Evolutionary conservation across 1,284 basidiomycete species (phyloP).

Genomic region (Cutaneotrichosporon sp.): DNA sequence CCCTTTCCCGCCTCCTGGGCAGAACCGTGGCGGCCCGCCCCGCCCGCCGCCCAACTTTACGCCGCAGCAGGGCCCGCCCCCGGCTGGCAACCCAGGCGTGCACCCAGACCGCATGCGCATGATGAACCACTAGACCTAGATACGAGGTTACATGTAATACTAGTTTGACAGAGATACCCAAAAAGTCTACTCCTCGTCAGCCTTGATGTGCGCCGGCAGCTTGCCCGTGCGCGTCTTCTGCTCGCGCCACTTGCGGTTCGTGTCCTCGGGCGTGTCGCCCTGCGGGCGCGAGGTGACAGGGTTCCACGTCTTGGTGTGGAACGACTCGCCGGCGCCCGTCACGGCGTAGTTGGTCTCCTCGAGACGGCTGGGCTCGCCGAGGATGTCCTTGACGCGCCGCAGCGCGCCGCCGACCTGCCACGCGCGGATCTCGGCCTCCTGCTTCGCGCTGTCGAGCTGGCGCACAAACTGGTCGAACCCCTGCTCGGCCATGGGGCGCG

Average conservation of each 20-base stretch:
- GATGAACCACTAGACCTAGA: constrained; percentile 58
- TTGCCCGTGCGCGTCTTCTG: constrained; percentile 20
- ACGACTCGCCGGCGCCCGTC: constrained; percentile 70
- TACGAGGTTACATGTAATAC: constrained; percentile 15
- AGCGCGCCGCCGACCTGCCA: constrained; percentile 60
- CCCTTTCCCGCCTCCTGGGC: constrained; percentile 31
- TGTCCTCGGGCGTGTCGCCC: constrained; percentile 67
- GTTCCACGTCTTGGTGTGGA: constrained; percentile 64
- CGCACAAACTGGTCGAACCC: constrained; percentile 43
- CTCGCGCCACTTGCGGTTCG: constrained; percentile 74
- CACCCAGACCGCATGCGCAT: constrained; percentile 85
- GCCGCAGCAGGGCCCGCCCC: constrained; percentile 27
- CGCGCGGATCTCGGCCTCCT: constrained; percentile 57
- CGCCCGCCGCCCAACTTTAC: constrained; percentile 45
- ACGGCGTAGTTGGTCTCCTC: constrained; percentile 1
- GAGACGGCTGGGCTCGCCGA: not conserved
- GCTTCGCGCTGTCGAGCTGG: constrained; percentile 33
- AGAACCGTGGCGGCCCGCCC: not conserved
- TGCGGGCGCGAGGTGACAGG: constrained; percentile 67
- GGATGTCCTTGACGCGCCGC: constrained; percentile 27
- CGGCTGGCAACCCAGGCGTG: constrained; percentile 58
- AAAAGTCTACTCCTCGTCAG: constrained; percentile 17
- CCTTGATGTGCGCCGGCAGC: not conserved
- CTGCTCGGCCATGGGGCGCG: constrained; percentile 28
- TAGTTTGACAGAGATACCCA: constrained; percentile 8